Conservation (phyloP, 495 filamentous ascomycete species). For the Aspergillus carlsbadensis region DNA sequence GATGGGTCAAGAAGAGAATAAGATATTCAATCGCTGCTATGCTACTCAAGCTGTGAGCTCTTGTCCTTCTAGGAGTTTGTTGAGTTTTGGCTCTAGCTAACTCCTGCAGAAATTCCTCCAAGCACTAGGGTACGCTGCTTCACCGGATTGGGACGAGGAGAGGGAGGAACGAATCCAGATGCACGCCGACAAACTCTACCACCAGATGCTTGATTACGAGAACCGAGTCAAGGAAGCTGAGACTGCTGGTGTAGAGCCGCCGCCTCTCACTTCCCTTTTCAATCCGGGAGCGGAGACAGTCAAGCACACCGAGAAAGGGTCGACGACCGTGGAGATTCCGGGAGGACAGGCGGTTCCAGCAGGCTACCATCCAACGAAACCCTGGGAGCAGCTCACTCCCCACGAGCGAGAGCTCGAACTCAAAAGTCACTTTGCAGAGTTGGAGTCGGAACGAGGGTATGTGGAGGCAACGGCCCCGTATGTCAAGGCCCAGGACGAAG, state of each 20-base stretch:
- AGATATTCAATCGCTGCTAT: constrained; percentile 75
- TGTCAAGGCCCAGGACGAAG: constrained; percentile 56
- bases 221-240: constrained; percentile 63
- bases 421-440: constrained; percentile 58
- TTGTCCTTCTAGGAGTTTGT: background rate
- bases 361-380: constrained; percentile 48
- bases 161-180: constrained; percentile 91
- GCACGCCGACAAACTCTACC: constrained; percentile 88
- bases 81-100: background rate
- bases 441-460: constrained; percentile 55
- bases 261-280: constrained; percentile 42
- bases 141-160: constrained; percentile 57
- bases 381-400: constrained; percentile 57
- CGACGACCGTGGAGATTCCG: constrained; percentile 30
- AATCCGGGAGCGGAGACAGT: constrained; percentile 29
- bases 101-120: constrained; percentile 73
- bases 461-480: constrained; percentile 51
- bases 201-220: constrained; percentile 80
- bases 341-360: constrained; percentile 35
- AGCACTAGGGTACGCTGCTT: constrained; percentile 82
- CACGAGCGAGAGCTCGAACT: constrained; percentile 67
- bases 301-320: background rate
- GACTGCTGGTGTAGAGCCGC: constrained; percentile 50
- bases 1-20: constrained; percentile 72
- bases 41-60: constrained; percentile 69